Base-by-base conservation (phyloP, 805 yeast species). In the Yarrowia bubula region DNA sequence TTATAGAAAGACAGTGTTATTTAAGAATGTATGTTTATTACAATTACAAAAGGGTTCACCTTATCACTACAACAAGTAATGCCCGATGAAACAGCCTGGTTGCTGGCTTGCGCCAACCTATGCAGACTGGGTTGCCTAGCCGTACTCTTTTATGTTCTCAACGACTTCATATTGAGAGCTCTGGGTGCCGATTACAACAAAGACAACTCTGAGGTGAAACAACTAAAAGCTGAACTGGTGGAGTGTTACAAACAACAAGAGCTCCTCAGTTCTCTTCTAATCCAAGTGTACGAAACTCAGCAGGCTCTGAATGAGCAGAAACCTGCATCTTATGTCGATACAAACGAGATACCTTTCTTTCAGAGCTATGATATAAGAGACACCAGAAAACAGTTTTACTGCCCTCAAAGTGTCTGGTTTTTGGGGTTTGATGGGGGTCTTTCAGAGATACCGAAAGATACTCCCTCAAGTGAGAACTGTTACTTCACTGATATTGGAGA, bases 131-230 rank as follows among this genome's bases (percentile, higher is more conserved):
- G 9, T 7, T 48, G 55, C 9, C 13, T 48, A 35, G 4, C 41
- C 3, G 8, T 18, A 10, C 32, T 48, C 8, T 4, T 48, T 10
- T 14, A 31, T 9, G 18, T 48, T 6, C 14, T 48, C 8, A 48
- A 48, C 55, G 55, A 48, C 55, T 48, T 48, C n/a, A 35, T 48
- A 13, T 33, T 35, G 55, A 33, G 41, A 48, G 55, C 55, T 13
- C 7, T 48, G 31, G 55, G 55, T 4, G 18, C 33, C 5, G 55
- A 18, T 7, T 35, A 15, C 55, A 48, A 48, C 55, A 48, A 18
- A 8, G 15, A 48, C 41, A 14, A 41, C 6, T 4, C 8, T 6
- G 55, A 48, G 15, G 28, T 47, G 4, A 1, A 8, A 7, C 8
- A 11, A 1, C n/a, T 17, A 1, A 47, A 32, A 15, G 6, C 7